Base-by-base conservation (phyloP, 345 rosid species). In the Noccaea caerulescens region DNA sequence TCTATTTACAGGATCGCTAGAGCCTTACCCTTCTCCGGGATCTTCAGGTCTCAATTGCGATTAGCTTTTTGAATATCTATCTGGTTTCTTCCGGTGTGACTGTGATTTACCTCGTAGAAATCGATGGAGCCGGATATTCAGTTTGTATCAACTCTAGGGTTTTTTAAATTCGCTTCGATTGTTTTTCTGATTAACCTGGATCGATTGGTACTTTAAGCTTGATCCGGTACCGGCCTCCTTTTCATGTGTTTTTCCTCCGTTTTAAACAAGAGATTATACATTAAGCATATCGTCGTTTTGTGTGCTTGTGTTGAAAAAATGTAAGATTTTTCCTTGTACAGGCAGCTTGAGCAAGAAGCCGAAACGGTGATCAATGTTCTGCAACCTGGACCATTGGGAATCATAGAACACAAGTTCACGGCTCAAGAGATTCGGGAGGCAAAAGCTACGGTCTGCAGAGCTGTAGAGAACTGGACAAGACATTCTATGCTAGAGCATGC, bases 361-460 rank as follows among this genome's bases (percentile, higher is more conserved):
- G 96, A 91, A 77, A 93, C 92, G 10, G 96, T 89, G 73, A 76
- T 89, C 58, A 85, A 76, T 73, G 94, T 91, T 18, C 80, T 89
- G 73, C 96, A 88, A 76, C 97, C 96, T 33, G 98, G 96, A 46
- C 96, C 98, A 8, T 47, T 89, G 75, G 97, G 96, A 49, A 85
- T 89, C 44, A 80, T 87, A 44, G 94, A 93, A 72, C 97, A 88
- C 85, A 87, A 91, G 74, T 93, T 90, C 82, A 82, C 91, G 1
- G 81, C 80, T 1, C 84, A 85, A 76, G 92, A 93, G 80, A 81
- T 93, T 11, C 70, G 59, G 0, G 78, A 80, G 32, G 96, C 97
- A 0, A 84, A 81, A 69, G 92, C 85, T 68, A 76, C 84, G 3
- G 94, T 89, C 36, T 59, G 46, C 10, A 80, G 58, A 72, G 94